phyloP scores from a whole-genome alignment of 2,329 filamentous ascomycete genomes.

The Ustulina deusta region DNA sequence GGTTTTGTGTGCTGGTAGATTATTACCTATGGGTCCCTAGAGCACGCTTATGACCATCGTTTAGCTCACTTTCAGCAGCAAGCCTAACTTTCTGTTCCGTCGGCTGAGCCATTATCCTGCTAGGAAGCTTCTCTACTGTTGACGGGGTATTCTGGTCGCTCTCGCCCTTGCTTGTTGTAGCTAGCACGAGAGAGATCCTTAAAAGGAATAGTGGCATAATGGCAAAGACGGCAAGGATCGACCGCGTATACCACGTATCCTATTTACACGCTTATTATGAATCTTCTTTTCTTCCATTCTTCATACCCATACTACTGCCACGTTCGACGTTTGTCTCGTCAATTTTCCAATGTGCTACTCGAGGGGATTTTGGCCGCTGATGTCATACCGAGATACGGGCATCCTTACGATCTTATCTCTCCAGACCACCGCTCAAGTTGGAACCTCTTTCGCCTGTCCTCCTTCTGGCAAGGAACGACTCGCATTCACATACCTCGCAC shows the following conservation, averaged over 20 bases:
- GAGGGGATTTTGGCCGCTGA: constrained; percentile 49
- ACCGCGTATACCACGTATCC: constrained; percentile 22
- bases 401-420: constrained; percentile 35
- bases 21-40: too few relatives aligned
- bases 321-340: constrained; percentile 36
- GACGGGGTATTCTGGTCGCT: too few relatives aligned
- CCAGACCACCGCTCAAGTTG: constrained; percentile 46
- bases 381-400: constrained; percentile 52
- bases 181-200: too few relatives aligned
- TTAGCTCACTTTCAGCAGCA: not conserved
- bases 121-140: too few relatives aligned
- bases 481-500: constrained; percentile 66
- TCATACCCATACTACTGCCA: constrained; percentile 41
- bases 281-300: constrained; percentile 28
- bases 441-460: constrained; percentile 61
- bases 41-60: too few relatives aligned
- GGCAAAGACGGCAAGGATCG: too few relatives aligned
- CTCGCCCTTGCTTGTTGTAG: too few relatives aligned
- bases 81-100: too few relatives aligned
- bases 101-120: too few relatives aligned
- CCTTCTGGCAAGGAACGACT: constrained; percentile 43
- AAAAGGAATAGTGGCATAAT: too few relatives aligned
- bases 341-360: constrained; percentile 43
- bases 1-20: too few relatives aligned
- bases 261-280: constrained; percentile 30